Base-by-base conservation (phyloP, 768 basidiomycete species). In the Tricholoma flavovirens region DNA sequence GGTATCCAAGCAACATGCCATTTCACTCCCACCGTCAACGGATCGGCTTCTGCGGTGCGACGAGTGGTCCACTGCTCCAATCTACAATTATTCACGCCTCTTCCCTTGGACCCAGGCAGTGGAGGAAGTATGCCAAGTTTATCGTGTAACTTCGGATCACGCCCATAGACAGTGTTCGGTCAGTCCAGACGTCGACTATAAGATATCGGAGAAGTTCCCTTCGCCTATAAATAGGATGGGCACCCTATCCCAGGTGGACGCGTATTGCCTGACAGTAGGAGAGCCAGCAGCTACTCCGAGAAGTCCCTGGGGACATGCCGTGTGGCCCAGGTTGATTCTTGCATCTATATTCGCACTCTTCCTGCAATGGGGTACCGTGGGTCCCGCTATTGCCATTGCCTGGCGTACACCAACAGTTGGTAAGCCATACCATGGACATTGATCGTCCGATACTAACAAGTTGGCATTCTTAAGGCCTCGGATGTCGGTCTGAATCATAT, bases 401-500 rank as follows among this genome's bases (percentile, higher is more conserved):
- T 67, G 60, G 62, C 66, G 62, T 30, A 68, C 66, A 5, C 68
- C 68, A 15, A 69, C 67, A 4, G 54, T 30, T 10, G 67, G 67
- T 66, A 30, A 54, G 63, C 38, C 8, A 1, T 26, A 26, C 15
- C 29, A 29, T 26, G 19, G 14, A 12, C 8, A 49, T 49, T 26
- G 9, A 14, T 36, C 19, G 49, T 24, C 24, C 9, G 6, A 22
- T 14, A 12, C 22, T 29, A 40, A 15, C 32, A 12, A 45, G 5
- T 6, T 55, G 4, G 8, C 21, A 32, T 26, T n/a, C 22, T 32
- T 32, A 26, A 71, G 71, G 72, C 15, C 57, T 74, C 22, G 71
- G 68, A 12, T 73, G 73, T 55, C 66, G 71, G 5, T 71, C 71
- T 10, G 69, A 61, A 1, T 58, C 63, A 17, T 73, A 67, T 51